phyloP scores from a whole-genome alignment of 306 rosid species.

The Spatholobus suberectus region DNA sequence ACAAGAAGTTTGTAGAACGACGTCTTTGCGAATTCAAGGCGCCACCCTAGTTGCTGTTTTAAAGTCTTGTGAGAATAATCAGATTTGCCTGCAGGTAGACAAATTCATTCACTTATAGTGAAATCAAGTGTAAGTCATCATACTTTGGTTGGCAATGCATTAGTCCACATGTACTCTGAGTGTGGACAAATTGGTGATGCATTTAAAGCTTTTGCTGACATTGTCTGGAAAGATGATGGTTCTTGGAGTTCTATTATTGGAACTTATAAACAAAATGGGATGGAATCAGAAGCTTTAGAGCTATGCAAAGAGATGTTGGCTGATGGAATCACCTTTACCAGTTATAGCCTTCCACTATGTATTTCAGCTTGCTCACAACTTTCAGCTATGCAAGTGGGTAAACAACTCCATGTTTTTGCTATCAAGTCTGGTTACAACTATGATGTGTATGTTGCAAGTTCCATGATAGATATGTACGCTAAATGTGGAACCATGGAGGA shows the following conservation, averaged over 20 bases:
- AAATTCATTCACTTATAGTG: constrained; percentile 53
- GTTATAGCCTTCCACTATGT: constrained; percentile 60
- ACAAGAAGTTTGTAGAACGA: constrained; percentile 42
- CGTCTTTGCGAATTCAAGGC: constrained; percentile 45
- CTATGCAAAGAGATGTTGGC: constrained; percentile 59
- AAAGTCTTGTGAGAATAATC: constrained; percentile 52
- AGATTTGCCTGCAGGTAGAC: constrained; percentile 52
- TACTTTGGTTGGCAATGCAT: constrained; percentile 56
- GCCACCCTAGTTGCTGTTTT: constrained; percentile 53
- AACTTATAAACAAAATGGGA: constrained; percentile 55
- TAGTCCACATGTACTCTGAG: constrained; percentile 61
- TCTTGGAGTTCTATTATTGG: constrained; percentile 65
- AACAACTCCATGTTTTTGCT: constrained; percentile 48
- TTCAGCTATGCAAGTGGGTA: constrained; percentile 46
- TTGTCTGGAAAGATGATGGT: constrained; percentile 51
- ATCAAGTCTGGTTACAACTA: constrained; percentile 53
- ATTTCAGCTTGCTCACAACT: constrained; percentile 57
- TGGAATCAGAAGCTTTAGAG: constrained; percentile 52
- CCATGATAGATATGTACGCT: constrained; percentile 61
- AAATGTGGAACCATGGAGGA: constrained; percentile 58
- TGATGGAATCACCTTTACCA: constrained; percentile 53
- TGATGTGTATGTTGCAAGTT: constrained; percentile 59
- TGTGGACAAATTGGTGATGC: constrained; percentile 49
- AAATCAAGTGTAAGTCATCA: constrained; percentile 45
- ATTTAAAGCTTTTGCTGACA: constrained; percentile 48